These are phyloP conservation scores for Bodo saltans DNA, from an alignment of 78 protist genomes.

Conservation along the genomic window DNA sequence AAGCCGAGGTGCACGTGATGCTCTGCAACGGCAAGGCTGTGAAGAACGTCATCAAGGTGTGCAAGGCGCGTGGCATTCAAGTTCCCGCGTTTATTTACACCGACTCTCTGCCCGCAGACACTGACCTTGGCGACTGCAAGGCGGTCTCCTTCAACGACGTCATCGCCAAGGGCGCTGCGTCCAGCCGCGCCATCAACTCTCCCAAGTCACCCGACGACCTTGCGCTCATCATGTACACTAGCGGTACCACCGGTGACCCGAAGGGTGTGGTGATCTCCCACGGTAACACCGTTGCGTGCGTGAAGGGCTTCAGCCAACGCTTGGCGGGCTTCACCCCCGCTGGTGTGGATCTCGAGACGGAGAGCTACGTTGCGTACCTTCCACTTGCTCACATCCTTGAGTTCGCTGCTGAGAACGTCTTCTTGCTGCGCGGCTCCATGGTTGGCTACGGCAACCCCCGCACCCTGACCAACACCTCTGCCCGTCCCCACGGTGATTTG, in stretches of 20 bases:
- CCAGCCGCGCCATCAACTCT: conserved; percentile 15
- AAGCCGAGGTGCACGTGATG: conserved; percentile 33
- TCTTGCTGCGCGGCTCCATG: conserved; percentile 2
- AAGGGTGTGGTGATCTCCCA: conserved; percentile 61
- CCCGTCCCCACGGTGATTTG: conserved; percentile 61
- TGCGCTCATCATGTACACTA: conserved; percentile 78
- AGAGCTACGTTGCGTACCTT: conserved; percentile 70
- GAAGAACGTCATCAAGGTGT: neutral
- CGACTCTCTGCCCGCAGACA: neutral
- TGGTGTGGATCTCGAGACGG: neutral
- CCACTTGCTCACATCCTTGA: conserved; percentile 93
- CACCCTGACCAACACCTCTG: conserved; percentile 37
- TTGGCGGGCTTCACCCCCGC: neutral
- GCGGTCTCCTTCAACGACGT: conserved; percentile 3
- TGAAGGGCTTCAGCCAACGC: neutral
- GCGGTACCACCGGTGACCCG: conserved; percentile 91
- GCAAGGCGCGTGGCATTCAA: neutral
- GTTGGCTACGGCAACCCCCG: conserved; percentile 51
- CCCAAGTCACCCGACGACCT: conserved; percentile 51
- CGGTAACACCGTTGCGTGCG: neutral
- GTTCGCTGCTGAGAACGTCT: conserved; percentile 33
- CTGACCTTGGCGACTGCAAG: neutral
- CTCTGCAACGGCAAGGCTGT: conserved; percentile 5
- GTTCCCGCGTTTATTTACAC: neutral
- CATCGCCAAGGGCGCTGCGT: conserved; percentile 20